Evolutionary conservation across 495 filamentous ascomycete species (phyloP), one percentile per base, ranked within the genome.

Genomic region (Clavariopsis aquatica): DNA sequence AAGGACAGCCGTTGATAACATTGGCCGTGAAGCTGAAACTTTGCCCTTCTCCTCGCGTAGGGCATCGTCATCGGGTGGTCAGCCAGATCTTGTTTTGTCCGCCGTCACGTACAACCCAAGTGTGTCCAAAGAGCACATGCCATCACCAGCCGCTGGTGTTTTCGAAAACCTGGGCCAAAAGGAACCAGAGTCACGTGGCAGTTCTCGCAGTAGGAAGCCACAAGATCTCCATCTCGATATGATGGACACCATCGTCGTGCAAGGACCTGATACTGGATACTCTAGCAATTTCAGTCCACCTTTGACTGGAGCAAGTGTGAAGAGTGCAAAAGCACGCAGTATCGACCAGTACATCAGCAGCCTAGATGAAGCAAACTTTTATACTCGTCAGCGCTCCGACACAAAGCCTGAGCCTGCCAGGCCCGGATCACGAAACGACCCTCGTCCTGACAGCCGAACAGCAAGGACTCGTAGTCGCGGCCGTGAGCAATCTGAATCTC

Each of bases 271-370:
- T 12, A 57, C 64, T 13, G 46, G 46, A 24, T 53, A 64, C 41
- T 23, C 52, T 1, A 55, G 26, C 23, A 68, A 64, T n/a, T 29
- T 67, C 17, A 78, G 74, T 57, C 75, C 75, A n/a, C 72, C 71
- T 2, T 52, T 73, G 38, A 76, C 75, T 2, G 76, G 67, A 28
- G 60, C 62, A 1, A 78, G 74, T 60, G 56, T 71, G 8, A 64
- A 65, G 46, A 75, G 71, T 62, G 63, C 69, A 9, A 77, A 77
- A 52, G 84, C 83, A 8, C 83, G 85, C 36, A 91, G 87, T 65
- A 82, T 92, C 29, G 90, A 95, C 68, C 86, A 92, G 64, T 96
- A 95, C 68, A 92, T 96, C 68, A 90, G 87, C 76, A 95, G 91
- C 73, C 75, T 96, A 1, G 90, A 95, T 22, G 82, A 90, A 49